A percentile compares a stretch with the other conserved stretches of the same genome.
phyloP scores from a whole-genome alignment of 495 filamentous ascomycete genomes.

The Lindgomyces ingoldianus region DNA sequence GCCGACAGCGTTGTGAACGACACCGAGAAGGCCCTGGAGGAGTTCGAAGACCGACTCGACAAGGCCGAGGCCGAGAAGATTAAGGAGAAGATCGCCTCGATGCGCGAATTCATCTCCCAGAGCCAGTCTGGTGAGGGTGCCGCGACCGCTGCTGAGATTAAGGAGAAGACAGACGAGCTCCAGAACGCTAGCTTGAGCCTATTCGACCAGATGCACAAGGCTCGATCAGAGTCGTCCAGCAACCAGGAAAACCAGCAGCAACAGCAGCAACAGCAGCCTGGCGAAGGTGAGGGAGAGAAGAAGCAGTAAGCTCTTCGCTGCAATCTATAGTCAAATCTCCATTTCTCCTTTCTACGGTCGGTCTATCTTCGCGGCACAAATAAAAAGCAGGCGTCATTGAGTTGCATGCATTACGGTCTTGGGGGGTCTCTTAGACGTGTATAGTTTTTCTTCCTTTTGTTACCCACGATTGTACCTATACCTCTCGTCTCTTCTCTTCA shows the following conservation, averaged over 20 bases:
- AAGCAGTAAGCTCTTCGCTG: slow-evolving; percentile 60
- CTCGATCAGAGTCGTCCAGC: slow-evolving; percentile 51
- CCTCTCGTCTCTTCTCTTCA: slow-evolving; percentile 27
- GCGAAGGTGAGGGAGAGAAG: slow-evolving; percentile 72
- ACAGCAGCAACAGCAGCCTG: slow-evolving; percentile 32
- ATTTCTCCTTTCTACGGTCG: too few species aligned
- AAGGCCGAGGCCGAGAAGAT: slow-evolving; percentile 92
- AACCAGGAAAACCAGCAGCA: slow-evolving; percentile 55
- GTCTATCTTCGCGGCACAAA: slow-evolving; percentile 18
- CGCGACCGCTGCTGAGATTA: slow-evolving; percentile 84
- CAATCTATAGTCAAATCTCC: slow-evolving; percentile 15
- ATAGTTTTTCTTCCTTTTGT: slow-evolving; percentile 7
- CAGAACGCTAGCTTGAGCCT: slow-evolving; percentile 93
- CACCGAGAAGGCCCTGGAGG: slow-evolving; percentile 97
- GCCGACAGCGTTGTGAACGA: slow-evolving; percentile 96
- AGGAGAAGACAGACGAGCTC: slow-evolving; percentile 97
- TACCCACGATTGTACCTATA: slow-evolving; percentile 29
- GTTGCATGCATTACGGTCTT: slow-evolving; percentile 19
- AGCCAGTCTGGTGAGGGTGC: slow-evolving; percentile 88
- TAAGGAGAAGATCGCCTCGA: slow-evolving; percentile 85
- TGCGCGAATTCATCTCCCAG: slow-evolving; percentile 91
- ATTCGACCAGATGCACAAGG: slow-evolving; percentile 99
- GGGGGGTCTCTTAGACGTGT: slow-evolving; percentile 33
- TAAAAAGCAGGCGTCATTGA: slow-evolving; percentile 38
- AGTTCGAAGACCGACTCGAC: slow-evolving; percentile 92